phyloP scores from a whole-genome alignment of 129 eudicot species.

The Gnaphalium uliginosum region DNA sequence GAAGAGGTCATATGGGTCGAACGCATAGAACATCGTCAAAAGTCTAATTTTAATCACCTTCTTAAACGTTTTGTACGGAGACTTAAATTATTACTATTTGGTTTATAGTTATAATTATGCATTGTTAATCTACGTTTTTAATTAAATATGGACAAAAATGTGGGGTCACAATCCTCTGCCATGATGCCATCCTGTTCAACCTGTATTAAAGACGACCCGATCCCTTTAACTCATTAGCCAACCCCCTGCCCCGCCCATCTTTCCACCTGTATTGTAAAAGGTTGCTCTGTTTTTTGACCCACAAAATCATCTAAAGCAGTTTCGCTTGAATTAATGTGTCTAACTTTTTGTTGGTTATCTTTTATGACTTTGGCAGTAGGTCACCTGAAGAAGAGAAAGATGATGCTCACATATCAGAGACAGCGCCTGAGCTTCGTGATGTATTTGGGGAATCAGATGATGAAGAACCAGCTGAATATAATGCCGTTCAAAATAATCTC shows the following conservation, averaged over 20 bases:
- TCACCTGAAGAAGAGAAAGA: slow-evolving; percentile 82
- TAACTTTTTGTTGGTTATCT: slow-evolving; percentile 3
- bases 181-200: background rate
- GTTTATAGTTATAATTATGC: background rate
- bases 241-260: background rate
- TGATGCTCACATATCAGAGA: slow-evolving; percentile 57
- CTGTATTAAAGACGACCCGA: no score
- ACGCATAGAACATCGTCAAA: no score
- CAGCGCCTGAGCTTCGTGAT: slow-evolving; percentile 92
- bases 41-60: background rate
- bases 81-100: background rate
- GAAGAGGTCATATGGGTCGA: background rate
- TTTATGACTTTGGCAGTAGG: slow-evolving; percentile 35
- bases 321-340: slow-evolving; percentile 3
- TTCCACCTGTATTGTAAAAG: background rate
- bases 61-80: background rate
- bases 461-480: slow-evolving; percentile 75
- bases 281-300: background rate
- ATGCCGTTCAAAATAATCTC: slow-evolving; percentile 57
- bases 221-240: background rate
- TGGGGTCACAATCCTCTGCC: background rate
- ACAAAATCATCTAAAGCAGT: slow-evolving; percentile 2
- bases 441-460: slow-evolving; percentile 99
- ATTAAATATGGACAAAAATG: background rate
- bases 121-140: no score